Base-by-base conservation (phyloP, 805 yeast species). In the Yarrowia sp. region DNA sequence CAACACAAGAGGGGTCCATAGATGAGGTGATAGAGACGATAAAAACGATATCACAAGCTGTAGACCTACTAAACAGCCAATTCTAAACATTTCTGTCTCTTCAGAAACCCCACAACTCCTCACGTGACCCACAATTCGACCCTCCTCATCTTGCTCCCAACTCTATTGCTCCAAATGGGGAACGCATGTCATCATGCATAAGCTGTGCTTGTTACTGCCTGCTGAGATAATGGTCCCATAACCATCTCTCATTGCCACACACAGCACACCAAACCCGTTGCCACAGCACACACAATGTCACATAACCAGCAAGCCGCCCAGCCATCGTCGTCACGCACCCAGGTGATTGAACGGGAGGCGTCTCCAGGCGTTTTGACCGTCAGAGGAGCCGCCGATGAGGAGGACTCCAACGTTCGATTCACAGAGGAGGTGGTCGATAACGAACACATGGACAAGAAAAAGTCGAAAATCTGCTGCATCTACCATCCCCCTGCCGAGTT, bases 391-490 rank as follows among this genome's bases (percentile, higher is more conserved):
- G 65, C 65, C 4, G 35, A 59, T 5, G 67, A 48, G 15, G 67
- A 63, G 40, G 67, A 63, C 48, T n/a, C 55, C 56, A 63, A 63
- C 41, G 97, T 94, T 0, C 82, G 87, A 66, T 94, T 98, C 97
- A 82, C 88, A 8, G 90, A 89, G 45, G 97, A 88, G 56, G 93
- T 91, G 3, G 83, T 95, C 5, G 98, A 94, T 77, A 94, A 94
- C 77, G 99, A 94, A 79, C 79, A 90, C 75, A 82, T 95, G 90
- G 85, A 89, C 75, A 91, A 86, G 80, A 95, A 95, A 81, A 92
- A 92, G 76, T 86, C 97, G 12, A 94, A 94, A 78, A 89, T 81
- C 89, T 93, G 81, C 95, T 97, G 69, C 87, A 90, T 81, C n/a
- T 80, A 74, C 71, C 80, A 79, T 67, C 78, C 78, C 19, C 74